These are phyloP conservation scores for Epichloe hybrida DNA, from an alignment of 2,329 filamentous ascomycete species.

Conservation along the genomic window DNA sequence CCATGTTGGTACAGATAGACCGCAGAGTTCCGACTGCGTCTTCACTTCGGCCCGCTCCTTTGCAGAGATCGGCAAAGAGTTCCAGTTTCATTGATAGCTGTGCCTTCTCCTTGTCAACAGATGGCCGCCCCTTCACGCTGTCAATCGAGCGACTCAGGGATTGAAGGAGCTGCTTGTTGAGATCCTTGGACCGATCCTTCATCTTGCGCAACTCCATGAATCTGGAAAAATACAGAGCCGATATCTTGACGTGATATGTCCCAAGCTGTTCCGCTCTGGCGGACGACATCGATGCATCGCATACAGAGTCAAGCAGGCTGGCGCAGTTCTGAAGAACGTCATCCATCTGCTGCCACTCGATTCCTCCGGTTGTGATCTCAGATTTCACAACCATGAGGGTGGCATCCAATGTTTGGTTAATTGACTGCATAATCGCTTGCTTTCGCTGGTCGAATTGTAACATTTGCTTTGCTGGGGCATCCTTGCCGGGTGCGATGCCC, in stretches of 20 bases:
- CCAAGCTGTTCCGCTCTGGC: conserved; percentile 19
- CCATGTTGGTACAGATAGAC: conserved; percentile 46
- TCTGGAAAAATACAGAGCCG: conserved; percentile 56
- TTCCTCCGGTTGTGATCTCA: conserved; percentile 31
- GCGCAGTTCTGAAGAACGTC: conserved; percentile 43
- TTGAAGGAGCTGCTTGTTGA: conserved; percentile 32
- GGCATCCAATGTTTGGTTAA: conserved; percentile 46
- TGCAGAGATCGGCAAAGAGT: conserved; percentile 48
- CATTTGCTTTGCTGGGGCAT: conserved; percentile 40
- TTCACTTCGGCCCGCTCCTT: conserved; percentile 34
- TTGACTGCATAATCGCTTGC: conserved; percentile 35
- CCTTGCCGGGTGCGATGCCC: conserved; percentile 39
- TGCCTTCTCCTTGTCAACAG: conserved; percentile 43
- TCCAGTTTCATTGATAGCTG: conserved; percentile 53
- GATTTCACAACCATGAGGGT: conserved; percentile 42
- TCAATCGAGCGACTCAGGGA: conserved; percentile 52
- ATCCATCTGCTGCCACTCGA: conserved; percentile 43
- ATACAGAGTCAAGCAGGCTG: conserved; percentile 38
- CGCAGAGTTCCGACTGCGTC: conserved; percentile 46
- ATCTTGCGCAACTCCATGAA: conserved; percentile 38
- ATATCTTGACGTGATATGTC: conserved; percentile 52
- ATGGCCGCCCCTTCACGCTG: conserved; percentile 39
- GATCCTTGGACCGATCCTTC: conserved; percentile 21
- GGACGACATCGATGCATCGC: conserved; percentile 21
- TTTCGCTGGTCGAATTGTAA: conserved; percentile 49